phyloP scores from a whole-genome alignment of 495 filamentous ascomycete genomes.

The Neurospora sp. region DNA sequence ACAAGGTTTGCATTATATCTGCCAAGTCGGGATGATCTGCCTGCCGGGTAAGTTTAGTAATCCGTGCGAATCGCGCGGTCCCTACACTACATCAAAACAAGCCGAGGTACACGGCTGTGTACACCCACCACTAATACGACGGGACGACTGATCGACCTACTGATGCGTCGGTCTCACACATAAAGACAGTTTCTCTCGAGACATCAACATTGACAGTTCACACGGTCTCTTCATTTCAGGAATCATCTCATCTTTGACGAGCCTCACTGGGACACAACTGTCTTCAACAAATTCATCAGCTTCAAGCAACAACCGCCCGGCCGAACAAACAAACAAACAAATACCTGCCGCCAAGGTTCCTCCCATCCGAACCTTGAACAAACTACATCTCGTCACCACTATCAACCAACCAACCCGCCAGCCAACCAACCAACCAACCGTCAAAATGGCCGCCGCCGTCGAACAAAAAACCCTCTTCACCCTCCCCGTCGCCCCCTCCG shows the following conservation, averaged over 20 bases:
- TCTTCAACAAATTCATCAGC: too few relatives aligned
- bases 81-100: neutral
- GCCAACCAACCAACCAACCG: neutral
- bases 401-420: neutral
- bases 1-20: neutral
- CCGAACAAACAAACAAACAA: neutral
- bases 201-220: too few relatives aligned
- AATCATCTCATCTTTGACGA: too few relatives aligned
- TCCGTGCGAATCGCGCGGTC: neutral
- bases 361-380: neutral
- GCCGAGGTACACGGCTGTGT: too few relatives aligned
- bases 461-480: constrained; percentile 22
- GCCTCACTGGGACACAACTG: too few relatives aligned
- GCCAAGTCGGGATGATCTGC: neutral
- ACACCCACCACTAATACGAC: too few relatives aligned
- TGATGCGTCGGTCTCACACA: too few relatives aligned
- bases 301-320: neutral
- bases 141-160: too few relatives aligned
- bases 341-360: neutral
- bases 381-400: neutral
- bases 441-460: constrained; percentile 1
- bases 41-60: neutral
- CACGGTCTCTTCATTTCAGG: too few relatives aligned
- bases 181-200: too few relatives aligned
- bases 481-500: constrained; percentile 26